These are phyloP conservation scores for Scleroderma citrinum DNA, from an alignment of 768 basidiomycete species.

Conservation along the genomic window DNA sequence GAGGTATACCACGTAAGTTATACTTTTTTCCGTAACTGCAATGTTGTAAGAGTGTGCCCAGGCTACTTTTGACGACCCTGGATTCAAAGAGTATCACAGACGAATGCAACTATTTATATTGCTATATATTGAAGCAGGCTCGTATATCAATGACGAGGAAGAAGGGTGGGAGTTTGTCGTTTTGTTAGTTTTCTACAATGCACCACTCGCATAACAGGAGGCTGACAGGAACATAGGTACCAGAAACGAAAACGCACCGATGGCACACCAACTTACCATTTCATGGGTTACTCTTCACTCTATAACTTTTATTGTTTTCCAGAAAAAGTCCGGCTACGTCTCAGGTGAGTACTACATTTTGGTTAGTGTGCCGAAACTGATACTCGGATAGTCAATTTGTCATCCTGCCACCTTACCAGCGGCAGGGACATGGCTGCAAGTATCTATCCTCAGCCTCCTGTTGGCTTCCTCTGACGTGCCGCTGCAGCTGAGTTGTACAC, in stretches of 20 bases:
- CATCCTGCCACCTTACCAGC: constrained; percentile 86
- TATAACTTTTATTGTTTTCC: constrained; percentile 97
- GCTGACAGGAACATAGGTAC: constrained; percentile 43
- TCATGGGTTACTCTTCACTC: constrained; percentile 89
- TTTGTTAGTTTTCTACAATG: constrained; percentile 48
- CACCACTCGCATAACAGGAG: not conserved
- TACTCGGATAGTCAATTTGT: constrained; percentile 74
- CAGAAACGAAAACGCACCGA: constrained; percentile 72
- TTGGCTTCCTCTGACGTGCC: not conserved
- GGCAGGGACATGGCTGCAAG: constrained; percentile 86
- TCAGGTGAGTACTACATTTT: constrained; percentile 52
- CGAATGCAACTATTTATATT: constrained; percentile 93
- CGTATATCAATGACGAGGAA: constrained; percentile 91
- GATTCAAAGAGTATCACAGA: constrained; percentile 87
- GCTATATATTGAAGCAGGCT: constrained; percentile 92
- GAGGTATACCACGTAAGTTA: constrained; percentile 85
- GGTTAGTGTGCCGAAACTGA: not conserved
- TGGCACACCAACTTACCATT: constrained; percentile 70
- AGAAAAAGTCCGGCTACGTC: constrained; percentile 77
- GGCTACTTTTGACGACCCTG: constrained; percentile 80
- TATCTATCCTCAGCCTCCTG: not conserved
- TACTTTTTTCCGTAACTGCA: not conserved
- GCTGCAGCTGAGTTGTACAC: constrained; percentile 79
- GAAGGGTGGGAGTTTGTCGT: constrained; percentile 91
- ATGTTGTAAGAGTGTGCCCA: constrained; percentile 26